phyloP scores from a whole-genome alignment of 805 yeast species.

The Saccharomycopsis fermentans region DNA sequence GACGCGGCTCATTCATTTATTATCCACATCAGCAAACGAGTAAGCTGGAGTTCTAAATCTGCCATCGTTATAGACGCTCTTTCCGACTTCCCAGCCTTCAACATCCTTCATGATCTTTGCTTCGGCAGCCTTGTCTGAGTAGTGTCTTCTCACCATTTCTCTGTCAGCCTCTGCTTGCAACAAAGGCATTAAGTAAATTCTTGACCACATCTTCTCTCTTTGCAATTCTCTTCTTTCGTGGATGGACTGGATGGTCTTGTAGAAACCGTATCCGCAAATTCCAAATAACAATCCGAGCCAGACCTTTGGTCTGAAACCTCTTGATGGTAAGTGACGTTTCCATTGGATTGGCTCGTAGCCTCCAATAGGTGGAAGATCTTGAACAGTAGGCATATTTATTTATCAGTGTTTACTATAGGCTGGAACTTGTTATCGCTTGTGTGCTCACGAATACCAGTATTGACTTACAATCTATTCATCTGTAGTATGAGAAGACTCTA shows the following conservation, averaged over 20 bases:
- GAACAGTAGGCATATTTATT: slow-evolving; percentile 27
- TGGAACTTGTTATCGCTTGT: not conserved
- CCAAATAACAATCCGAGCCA: slow-evolving; percentile 58
- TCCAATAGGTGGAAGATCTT: slow-evolving; percentile 80
- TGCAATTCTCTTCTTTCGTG: slow-evolving; percentile 66
- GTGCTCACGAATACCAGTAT: not conserved
- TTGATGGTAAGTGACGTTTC: slow-evolving; percentile 76
- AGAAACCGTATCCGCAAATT: slow-evolving; percentile 63
- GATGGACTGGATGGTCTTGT: slow-evolving; percentile 52
- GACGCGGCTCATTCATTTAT: too few species aligned
- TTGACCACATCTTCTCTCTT: slow-evolving; percentile 70
- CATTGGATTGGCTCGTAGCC: slow-evolving; percentile 84
- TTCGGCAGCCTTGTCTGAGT: slow-evolving; percentile 59
- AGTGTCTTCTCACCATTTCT: slow-evolving; percentile 60
- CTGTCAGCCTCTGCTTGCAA: slow-evolving; percentile 78
- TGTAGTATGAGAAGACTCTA: too few species aligned
- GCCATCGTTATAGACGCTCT: slow-evolving; percentile 36
- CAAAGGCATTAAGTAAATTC: slow-evolving; percentile 62
- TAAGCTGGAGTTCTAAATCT: slow-evolving; percentile 23
- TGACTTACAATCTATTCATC: too few species aligned
- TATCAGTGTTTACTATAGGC: not conserved
- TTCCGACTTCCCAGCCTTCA: slow-evolving; percentile 50
- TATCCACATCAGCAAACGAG: slow-evolving; percentile 12
- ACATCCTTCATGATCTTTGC: slow-evolving; percentile 54
- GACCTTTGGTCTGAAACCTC: slow-evolving; percentile 74